These are phyloP conservation scores for Yarrowia sp. DNA, from an alignment of 805 yeast species.

Conservation along the genomic window DNA sequence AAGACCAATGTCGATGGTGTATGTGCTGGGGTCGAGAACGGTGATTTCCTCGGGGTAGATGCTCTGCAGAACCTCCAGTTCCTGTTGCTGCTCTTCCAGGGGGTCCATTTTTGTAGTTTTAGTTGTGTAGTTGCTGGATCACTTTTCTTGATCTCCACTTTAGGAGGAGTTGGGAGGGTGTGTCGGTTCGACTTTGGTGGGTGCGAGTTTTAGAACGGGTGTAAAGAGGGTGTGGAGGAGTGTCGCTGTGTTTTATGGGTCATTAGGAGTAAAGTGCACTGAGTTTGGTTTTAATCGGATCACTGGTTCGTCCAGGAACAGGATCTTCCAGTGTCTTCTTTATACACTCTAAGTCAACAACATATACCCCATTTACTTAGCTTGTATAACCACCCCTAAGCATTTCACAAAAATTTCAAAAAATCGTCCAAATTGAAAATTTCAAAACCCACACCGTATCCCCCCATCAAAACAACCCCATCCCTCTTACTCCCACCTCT, in stretches of 20 bases:
- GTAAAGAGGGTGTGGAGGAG: too few species aligned
- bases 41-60: constrained; percentile 89
- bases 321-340: too few species aligned
- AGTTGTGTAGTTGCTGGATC: not conserved
- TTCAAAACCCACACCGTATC: not conserved
- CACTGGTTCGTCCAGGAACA: too few species aligned
- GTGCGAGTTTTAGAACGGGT: not conserved
- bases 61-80: constrained; percentile 81
- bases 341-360: too few species aligned
- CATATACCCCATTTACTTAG: too few species aligned
- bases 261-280: too few species aligned
- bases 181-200: not conserved
- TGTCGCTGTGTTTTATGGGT: too few species aligned
- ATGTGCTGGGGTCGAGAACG: constrained; percentile 41
- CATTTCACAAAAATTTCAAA: too few species aligned
- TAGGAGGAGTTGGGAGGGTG: not conserved
- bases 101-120: constrained; percentile 55
- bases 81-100: constrained; percentile 82
- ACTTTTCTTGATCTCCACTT: not conserved
- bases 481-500: not conserved
- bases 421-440: too few species aligned
- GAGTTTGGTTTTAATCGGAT: too few species aligned
- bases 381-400: too few species aligned
- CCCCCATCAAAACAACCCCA: not conserved
- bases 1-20: constrained; percentile 56